phyloP scores from a whole-genome alignment of 805 yeast species.

The Candida parachauliodes region DNA sequence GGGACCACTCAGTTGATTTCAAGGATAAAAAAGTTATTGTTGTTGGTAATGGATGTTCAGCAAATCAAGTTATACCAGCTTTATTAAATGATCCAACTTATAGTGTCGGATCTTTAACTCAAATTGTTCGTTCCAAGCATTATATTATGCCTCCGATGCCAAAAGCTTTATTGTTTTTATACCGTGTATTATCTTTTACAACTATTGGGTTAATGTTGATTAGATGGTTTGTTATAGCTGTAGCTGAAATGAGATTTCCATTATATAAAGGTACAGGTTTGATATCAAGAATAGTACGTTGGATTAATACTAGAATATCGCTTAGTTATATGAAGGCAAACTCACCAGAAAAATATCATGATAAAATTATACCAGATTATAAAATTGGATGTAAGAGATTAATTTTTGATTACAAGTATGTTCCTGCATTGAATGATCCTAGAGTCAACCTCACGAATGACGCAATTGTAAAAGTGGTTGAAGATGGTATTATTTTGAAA shows the following conservation, averaged over 20 bases:
- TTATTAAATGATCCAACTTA: conserved; percentile 20
- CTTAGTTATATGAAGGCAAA: conserved; percentile 22
- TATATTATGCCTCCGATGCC: conserved; percentile 40
- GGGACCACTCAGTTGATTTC: conserved; percentile 31
- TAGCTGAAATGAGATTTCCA: conserved; percentile 35
- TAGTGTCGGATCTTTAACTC: conserved; percentile 25
- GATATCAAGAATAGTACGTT: conserved; percentile 23
- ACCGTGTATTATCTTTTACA: conserved; percentile 22
- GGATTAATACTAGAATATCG: conserved; percentile 18
- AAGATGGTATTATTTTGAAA: conserved; percentile 25
- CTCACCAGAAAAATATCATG: conserved; percentile 32
- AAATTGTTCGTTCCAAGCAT: conserved; percentile 34
- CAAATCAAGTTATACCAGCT: conserved; percentile 38
- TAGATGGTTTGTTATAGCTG: conserved; percentile 23
- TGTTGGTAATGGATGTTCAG: conserved; percentile 43
- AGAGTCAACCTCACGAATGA: conserved; percentile 20
- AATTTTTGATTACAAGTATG: conserved; percentile 35
- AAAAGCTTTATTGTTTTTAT: conserved; percentile 15
- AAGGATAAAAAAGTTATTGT: conserved; percentile 35
- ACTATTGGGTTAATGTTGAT: conserved; percentile 21
- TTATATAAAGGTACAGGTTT: conserved; percentile 27
- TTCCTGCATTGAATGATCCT: conserved; percentile 30
- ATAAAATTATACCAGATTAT: conserved; percentile 29
- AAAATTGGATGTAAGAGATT: conserved; percentile 42
- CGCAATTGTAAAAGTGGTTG: conserved; percentile 23